Evolutionary conservation across 176 grass and related monocot species (phyloP).

Genomic region (Raddia guianensis): DNA sequence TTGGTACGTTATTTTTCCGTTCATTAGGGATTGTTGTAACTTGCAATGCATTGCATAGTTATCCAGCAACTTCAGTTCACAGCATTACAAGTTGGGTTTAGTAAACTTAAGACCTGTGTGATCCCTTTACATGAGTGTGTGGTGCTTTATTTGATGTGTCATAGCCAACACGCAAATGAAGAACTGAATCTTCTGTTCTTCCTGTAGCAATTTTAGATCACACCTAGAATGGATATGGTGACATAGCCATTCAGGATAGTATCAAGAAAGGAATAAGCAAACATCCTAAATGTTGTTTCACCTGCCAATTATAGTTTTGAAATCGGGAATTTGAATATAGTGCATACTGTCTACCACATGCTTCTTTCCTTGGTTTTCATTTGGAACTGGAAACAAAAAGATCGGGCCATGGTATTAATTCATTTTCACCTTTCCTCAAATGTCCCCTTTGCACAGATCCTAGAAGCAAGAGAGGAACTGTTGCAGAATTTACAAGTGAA

Average conservation of each 20-base stretch:
- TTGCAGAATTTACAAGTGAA: conserved; percentile 51
- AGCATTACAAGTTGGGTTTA: conserved; percentile 6
- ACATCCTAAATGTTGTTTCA: background rate
- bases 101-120: background rate
- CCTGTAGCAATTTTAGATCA: background rate
- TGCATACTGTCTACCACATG: background rate
- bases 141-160: background rate
- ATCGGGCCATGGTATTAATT: background rate
- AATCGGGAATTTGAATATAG: background rate
- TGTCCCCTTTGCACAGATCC: conserved; percentile 41
- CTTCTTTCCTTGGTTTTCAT: background rate
- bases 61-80: background rate
- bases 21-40: conserved; percentile 8
- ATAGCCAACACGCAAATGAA: background rate
- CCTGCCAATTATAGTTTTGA: background rate
- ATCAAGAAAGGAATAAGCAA: background rate
- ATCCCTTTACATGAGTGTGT: conserved; percentile 7
- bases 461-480: conserved; percentile 61
- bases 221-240: background rate
- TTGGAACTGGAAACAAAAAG: conserved; percentile 1
- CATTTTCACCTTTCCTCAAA: background rate
- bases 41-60: background rate
- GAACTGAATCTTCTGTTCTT: background rate
- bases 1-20: background rate
- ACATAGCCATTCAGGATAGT: background rate